Evolutionary conservation across 257 asterid species (phyloP), one percentile per base, ranked within the genome.

Genomic region (Petunia secreta): DNA sequence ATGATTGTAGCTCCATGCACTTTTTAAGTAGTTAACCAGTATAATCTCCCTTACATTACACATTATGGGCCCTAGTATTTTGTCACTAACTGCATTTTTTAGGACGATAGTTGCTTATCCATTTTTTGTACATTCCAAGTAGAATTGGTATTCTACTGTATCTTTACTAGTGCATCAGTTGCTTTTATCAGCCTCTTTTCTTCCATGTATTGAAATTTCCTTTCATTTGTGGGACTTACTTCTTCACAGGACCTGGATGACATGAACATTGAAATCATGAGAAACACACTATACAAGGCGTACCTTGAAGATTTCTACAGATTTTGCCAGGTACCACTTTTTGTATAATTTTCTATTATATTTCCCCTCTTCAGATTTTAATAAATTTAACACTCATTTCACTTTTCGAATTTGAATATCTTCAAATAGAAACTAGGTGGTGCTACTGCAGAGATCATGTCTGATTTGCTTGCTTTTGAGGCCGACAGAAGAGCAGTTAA

Each of bases 401-500:
- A 53, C 74, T 75, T 75, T 38, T 78, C 77, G 80, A 79, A 86
- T 82, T 3, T 80, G 62, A 60, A 78, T 59, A 46, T 80, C 81
- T 77, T 57, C 60, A 14, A 41, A 46, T 55, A 94, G 98, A 94
- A 91, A 91, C 91, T 94, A 76, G 97, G 98, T 8, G 98, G 97
- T 36, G 98, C 98, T 77, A 94, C 98, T 75, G 91, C 94, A 5
- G 98, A 92, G 85, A 92, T 94, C 79, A 94, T 94, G 98, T 88
- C 98, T 60, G 97, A 94, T 83, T 92, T 94, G 76, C 93, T 94
- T 50, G 84, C 97, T 80, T 94, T 94, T 84, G 97, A 94, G 87
- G 97, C 98, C 79, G 98, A 94, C 66, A 89, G 98, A 80, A 91
- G 98, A 87, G 98, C 98, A 75, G 96, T 94, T 89, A 94, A 94